Percentiles rank a stretch among this genome's conserved stretches.
phyloP scores from a whole-genome alignment of 1,284 basidiomycete genomes.

The Rhodotorula sp. region DNA sequence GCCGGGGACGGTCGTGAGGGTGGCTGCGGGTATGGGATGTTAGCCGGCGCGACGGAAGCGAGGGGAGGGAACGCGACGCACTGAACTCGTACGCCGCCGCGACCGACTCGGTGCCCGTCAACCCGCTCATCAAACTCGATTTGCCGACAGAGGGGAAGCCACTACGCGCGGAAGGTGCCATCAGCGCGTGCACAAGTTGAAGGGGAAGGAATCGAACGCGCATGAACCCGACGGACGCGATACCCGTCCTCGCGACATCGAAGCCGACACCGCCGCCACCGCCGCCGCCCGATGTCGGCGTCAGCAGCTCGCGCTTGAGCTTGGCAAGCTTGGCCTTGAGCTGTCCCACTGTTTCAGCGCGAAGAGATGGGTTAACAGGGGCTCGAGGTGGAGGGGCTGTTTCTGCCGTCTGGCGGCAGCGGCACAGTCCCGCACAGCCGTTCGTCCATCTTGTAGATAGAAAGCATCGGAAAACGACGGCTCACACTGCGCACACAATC shows the following conservation, averaged over 20 bases:
- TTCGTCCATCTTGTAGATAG: no score
- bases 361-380: neutral
- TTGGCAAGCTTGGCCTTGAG: conserved; percentile 97
- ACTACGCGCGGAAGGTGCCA: conserved; percentile 50
- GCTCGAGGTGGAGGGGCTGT: no score
- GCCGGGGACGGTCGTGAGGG: conserved; percentile 68
- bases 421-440: no score
- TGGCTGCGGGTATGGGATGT: conserved; percentile 51
- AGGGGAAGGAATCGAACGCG: conserved; percentile 53
- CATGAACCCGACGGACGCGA: conserved; percentile 93
- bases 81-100: conserved; percentile 79
- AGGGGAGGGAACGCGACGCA: neutral
- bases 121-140: conserved; percentile 96
- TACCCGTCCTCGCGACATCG: conserved; percentile 58
- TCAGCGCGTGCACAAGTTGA: neutral
- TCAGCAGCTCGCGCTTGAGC: conserved; percentile 89
- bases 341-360: conserved; percentile 63
- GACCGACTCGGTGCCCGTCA: conserved; percentile 96
- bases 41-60: neutral
- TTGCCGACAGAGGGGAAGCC: conserved; percentile 59
- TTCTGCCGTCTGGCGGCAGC: no score
- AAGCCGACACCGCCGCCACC: conserved; percentile 76
- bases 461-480: no score
- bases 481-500: no score
- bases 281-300: conserved; percentile 75